A percentile compares a stretch with the other conserved stretches of the same genome.
Evolutionary conservation across 768 basidiomycete species (phyloP).

Genomic region (Russula ochroleuca): DNA sequence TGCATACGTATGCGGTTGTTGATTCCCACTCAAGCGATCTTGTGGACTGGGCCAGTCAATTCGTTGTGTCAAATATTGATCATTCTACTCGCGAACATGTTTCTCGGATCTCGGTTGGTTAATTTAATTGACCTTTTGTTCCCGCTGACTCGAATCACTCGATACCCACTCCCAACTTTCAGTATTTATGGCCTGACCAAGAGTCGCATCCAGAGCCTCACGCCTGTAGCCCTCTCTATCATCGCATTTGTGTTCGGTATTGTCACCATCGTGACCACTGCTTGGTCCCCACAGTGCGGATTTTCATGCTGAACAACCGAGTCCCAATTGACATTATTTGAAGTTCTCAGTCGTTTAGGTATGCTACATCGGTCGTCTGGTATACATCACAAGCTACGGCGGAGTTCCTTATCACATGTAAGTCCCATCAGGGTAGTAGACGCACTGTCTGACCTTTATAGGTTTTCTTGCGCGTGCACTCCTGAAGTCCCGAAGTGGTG

Average conservation of each 20-base stretch:
- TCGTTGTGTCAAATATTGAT: conserved; percentile 3
- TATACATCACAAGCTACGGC: background rate
- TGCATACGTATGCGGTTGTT: background rate
- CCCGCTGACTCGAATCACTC: background rate
- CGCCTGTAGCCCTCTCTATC: background rate
- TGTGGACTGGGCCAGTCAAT: conserved; percentile 4
- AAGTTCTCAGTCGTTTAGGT: background rate
- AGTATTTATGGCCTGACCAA: background rate
- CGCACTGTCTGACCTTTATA: background rate
- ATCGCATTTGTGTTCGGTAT: conserved; percentile 5
- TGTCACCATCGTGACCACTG: background rate
- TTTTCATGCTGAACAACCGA: background rate
- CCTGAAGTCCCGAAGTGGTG: conserved; percentile 5
- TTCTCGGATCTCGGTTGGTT: background rate
- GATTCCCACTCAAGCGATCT: background rate
- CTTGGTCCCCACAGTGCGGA: background rate
- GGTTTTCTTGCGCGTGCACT: conserved; percentile 1
- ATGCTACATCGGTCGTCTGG: background rate
- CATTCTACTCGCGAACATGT: background rate
- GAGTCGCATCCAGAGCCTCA: background rate
- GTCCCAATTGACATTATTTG: background rate
- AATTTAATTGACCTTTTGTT: background rate
- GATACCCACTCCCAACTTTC: background rate
- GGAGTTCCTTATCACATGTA: conserved; percentile 8
- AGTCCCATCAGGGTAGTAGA: background rate